A percentile compares a stretch with the other conserved stretches of the same genome.
These are phyloP conservation scores for Fusarium nurragi DNA, from an alignment of 2,329 filamentous ascomycete species.

Conservation along the genomic window DNA sequence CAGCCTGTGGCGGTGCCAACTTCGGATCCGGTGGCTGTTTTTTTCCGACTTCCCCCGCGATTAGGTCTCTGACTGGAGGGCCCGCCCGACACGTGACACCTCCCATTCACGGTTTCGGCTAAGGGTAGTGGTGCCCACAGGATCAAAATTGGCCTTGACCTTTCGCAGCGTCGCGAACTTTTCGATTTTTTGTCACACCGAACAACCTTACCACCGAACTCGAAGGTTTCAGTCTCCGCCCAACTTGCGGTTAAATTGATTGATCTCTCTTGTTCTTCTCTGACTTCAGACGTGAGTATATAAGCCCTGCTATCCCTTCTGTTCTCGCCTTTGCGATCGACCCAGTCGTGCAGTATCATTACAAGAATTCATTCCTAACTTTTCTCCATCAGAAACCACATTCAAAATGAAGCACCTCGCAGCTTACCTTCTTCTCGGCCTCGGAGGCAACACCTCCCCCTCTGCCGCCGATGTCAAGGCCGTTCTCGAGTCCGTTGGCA, in stretches of 20 bases:
- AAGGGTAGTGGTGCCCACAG: slow-evolving; percentile 47
- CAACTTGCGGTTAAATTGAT: slow-evolving; percentile 99
- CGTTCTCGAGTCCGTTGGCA: slow-evolving; percentile 92
- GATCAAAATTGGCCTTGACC: slow-evolving; percentile 45
- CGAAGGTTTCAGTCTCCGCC: slow-evolving; percentile 99
- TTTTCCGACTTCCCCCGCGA: slow-evolving; percentile 37
- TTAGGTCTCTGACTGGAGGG: slow-evolving; percentile 5
- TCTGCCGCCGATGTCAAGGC: slow-evolving; percentile 85
- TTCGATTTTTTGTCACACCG: slow-evolving; percentile 46
- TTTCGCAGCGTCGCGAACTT: slow-evolving; percentile 42
- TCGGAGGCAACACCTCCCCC: slow-evolving; percentile 91
- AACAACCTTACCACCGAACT: slow-evolving; percentile 68
- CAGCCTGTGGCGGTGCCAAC: slow-evolving; percentile 35
- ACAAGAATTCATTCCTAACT: slow-evolving; percentile 36
- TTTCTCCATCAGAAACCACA: slow-evolving; percentile 48
- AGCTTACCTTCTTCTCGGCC: slow-evolving; percentile 95
- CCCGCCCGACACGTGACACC: slow-evolving; percentile 10
- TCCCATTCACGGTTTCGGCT: background rate
- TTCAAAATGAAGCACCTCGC: slow-evolving; percentile 99
- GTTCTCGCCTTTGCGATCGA: background rate
- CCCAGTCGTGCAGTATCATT: background rate
- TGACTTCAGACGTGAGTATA: slow-evolving; percentile 50
- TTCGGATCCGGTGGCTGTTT: slow-evolving; percentile 2
- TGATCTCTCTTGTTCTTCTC: slow-evolving; percentile 87
- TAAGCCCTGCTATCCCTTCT: background rate